Base-by-base conservation (phyloP, 129 eudicot species). In the Mikania micrantha region DNA sequence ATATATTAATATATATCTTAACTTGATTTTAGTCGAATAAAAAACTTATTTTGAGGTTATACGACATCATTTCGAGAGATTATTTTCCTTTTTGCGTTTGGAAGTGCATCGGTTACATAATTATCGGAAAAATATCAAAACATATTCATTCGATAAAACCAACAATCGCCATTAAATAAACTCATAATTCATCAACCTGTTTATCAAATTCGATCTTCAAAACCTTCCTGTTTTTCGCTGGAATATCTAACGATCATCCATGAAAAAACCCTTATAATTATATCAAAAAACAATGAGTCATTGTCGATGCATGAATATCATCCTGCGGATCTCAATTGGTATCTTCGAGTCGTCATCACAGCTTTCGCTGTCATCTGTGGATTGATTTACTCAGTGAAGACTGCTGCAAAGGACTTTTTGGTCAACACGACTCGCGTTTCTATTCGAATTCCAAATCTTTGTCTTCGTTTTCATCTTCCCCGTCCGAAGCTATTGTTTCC, bases 391-490 rank as follows among this genome's bases (percentile, higher is more conserved):
- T 45, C 85, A 8, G 78, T 90, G 7, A 82, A 83, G 50, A 80
- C 95, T 15, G 90, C 92, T 2, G 84, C 89, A 16, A 85, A 80
- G 62, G 79, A 82, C 71, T 90, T 90, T 29, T 24, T 78, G 17
- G 85, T 80, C 48, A 83, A 84, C 58, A 83, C 56, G 83, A 84
- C 70, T 39, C 79, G 56, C 79, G 60, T 73, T 88, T 79, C 70
- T 79, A 74, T 42, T 72, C 94, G 16, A 70, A 53, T 74, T 64
- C 71, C 5, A 56, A 74, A 65, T 74, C 64, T 1, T 54, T 21
- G 12, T 17, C 36, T 1, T 63, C 74, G 10, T 47, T 27, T 47
- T 66, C 65, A 0, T 12, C 57, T 53, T 81, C 59, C 20, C 35
- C 60, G 7, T 28, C 69, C 32, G 42, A 24, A 15, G 3, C 66